Percentiles rank a stretch among this genome's conserved stretches.
These are phyloP conservation scores for Tuber magnatum DNA, from an alignment of 495 filamentous ascomycete genomes.

Conservation along the genomic window DNA sequence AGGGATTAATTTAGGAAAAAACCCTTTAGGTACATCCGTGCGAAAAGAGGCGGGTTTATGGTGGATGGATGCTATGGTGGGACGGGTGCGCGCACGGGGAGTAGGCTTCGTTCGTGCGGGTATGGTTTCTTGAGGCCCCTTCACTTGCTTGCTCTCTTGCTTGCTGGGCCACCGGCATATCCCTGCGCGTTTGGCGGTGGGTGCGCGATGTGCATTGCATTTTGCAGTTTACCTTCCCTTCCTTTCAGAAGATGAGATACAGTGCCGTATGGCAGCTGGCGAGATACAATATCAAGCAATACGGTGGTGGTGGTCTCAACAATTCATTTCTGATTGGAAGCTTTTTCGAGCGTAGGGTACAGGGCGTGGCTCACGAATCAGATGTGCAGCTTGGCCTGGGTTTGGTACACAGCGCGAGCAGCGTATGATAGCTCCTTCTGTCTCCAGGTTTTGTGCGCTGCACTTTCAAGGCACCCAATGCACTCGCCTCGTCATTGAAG, in stretches of 20 bases:
- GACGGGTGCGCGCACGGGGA: constrained; percentile 1
- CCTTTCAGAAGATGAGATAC: not conserved
- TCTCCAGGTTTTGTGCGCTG: not conserved
- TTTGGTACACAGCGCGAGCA: not conserved
- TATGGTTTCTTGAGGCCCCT: not conserved
- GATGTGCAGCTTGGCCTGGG: not conserved
- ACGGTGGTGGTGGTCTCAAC: not conserved
- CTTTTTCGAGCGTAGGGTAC: not conserved
- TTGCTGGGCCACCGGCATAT: not conserved
- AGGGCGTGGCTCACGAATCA: not conserved
- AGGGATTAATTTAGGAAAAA: not conserved
- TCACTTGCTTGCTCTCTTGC: not conserved
- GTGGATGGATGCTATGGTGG: not conserved
- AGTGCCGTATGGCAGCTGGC: constrained; percentile 1
- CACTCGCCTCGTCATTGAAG: not conserved
- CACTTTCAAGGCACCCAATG: not conserved
- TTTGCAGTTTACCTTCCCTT: constrained; percentile 3
- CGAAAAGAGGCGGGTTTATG: not conserved
- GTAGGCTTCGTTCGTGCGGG: not conserved
- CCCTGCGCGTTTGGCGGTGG: not conserved
- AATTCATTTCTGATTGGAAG: not conserved
- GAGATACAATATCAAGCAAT: not conserved
- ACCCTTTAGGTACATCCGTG: not conserved
- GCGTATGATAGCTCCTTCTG: not conserved
- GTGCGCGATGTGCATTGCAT: constrained; percentile 5